Evolutionary conservation across 23 red algal species (phyloP), one percentile per base, ranked within the genome.

Genomic region (Agarophyton chilense): DNA sequence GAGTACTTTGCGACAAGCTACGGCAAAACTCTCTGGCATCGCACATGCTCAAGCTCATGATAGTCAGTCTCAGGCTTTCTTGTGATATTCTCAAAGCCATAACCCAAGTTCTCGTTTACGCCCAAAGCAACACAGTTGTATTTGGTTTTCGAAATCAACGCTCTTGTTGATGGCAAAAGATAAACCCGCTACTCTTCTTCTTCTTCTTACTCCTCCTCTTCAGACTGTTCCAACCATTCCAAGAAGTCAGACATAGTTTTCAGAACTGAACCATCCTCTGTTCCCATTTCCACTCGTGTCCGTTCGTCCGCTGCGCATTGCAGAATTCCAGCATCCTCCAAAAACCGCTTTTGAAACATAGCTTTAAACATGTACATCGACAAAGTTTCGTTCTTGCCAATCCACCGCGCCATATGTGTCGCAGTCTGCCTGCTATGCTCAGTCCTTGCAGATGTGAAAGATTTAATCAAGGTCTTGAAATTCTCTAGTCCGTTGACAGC

Each of bases 151-250:
- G 14, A 29, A n/a, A n/a, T n/a, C n/a, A 1, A 17, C 55, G 8
- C 21, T 10, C 0, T 25, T 28, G 22, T 28, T 58, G 55, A 58
- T 11, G 7, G 3, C 8, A 28, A 1, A 25, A 28, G n/a, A n/a
- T n/a, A 58, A 25, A 58, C 21, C 55, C 55, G 22, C 2, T 28
- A 25, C 17, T 58, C 3, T 25, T 58, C 55, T 58, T 28, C 17
- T 75, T 41, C 28, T 94, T 94, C 81, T 13, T 85, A 52, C 16
- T 80, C 77, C 28, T 85, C 83, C 6, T 94, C 91, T 40, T 94
- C 91, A 58, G 79, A 72, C 71, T 87, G 60, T 57, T 73, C 74
- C 8, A 94, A 45, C 92, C 92, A 94, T 45, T 81, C 92, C 41
- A 94, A 32, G 46, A 94, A 88, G 54, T 63, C 40, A 19, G 74